A percentile compares a stretch with the other conserved stretches of the same genome.
Evolutionary conservation across 768 basidiomycete species (phyloP).

Genomic region (Boletus eberwhitei): DNA sequence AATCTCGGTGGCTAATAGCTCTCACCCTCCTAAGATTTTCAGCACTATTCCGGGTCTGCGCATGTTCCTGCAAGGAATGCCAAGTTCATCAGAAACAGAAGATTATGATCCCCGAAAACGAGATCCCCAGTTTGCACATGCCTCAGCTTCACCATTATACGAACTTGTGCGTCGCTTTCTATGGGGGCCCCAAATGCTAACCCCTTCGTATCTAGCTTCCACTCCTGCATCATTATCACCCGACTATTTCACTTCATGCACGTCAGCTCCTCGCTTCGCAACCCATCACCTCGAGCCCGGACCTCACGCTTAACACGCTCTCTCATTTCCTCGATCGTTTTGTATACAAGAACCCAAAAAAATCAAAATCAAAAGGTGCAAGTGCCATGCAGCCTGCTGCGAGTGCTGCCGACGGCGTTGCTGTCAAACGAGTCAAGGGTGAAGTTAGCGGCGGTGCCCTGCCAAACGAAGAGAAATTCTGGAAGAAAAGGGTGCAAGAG

Average conservation of each 20-base stretch:
- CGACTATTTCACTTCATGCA: slow-evolving; percentile 82
- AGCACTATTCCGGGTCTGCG: slow-evolving; percentile 45
- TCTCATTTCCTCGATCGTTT: slow-evolving; percentile 96
- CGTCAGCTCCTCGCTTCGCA: slow-evolving; percentile 71
- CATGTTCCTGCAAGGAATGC: slow-evolving; percentile 39
- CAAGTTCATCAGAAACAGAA: slow-evolving; percentile 26
- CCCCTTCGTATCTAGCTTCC: slow-evolving; percentile 51
- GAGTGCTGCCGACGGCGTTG: slow-evolving; percentile 52
- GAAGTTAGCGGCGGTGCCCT: slow-evolving; percentile 44
- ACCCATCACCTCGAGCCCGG: slow-evolving; percentile 77
- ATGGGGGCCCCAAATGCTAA: not conserved
- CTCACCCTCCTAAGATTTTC: slow-evolving; percentile 42
- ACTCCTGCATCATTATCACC: slow-evolving; percentile 85
- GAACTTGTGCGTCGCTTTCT: slow-evolving; percentile 65
- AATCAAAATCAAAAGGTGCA: slow-evolving; percentile 63
- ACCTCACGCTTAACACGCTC: slow-evolving; percentile 89
- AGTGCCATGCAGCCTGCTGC: slow-evolving; percentile 97
- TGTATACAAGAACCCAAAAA: slow-evolving; percentile 95
- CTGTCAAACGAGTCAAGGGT: slow-evolving; percentile 70
- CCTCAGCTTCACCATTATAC: slow-evolving; percentile 79
- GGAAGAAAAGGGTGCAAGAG: slow-evolving; percentile 63
- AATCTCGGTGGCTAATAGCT: not conserved
- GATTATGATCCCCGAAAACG: slow-evolving; percentile 86
- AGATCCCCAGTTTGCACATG: slow-evolving; percentile 83
- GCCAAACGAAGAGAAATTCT: slow-evolving; percentile 76